Conservation (phyloP, 371 early-diverging fungal genomes). For the Lichtheimia ornata region DNA sequence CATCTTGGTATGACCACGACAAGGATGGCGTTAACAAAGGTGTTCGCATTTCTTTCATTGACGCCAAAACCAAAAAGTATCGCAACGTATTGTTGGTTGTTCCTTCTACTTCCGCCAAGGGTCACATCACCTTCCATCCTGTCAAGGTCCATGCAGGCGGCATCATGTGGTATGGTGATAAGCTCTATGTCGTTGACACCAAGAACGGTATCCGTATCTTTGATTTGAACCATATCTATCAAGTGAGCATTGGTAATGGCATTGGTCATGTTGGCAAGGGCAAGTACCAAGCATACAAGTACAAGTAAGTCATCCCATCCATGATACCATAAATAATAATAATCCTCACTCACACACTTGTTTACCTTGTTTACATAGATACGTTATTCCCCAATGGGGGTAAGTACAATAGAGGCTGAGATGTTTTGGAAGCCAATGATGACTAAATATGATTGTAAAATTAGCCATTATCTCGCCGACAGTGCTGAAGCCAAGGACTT, state of each 20-base stretch:
- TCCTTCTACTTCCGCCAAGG: neutral
- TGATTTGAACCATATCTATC: slow-evolving; percentile 12
- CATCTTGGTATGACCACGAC: slow-evolving; percentile 8
- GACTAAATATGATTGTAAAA: neutral
- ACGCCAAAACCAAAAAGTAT: slow-evolving; percentile 1
- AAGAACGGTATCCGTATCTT: slow-evolving; percentile 8
- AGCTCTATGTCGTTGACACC: slow-evolving; percentile 12
- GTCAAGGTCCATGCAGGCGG: slow-evolving; percentile 16
- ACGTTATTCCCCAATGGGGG: slow-evolving; percentile 10
- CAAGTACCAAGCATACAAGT: slow-evolving; percentile 6
- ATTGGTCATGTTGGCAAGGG: slow-evolving; percentile 15
- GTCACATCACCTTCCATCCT: slow-evolving; percentile 4
- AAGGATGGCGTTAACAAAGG: slow-evolving; percentile 7
- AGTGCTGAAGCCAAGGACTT: slow-evolving; percentile 1
- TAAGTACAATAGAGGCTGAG: neutral
- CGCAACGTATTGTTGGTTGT: slow-evolving; percentile 10
- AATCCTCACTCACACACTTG: neutral
- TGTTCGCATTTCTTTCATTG: slow-evolving; percentile 13
- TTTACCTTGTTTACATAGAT: neutral
- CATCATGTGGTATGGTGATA: slow-evolving; percentile 12
- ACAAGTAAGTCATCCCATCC: neutral
- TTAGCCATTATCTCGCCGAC: slow-evolving; percentile 10
- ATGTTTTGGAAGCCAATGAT: neutral
- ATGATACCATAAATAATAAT: too few species aligned
- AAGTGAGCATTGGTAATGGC: slow-evolving; percentile 8